phyloP scores from a whole-genome alignment of 495 filamentous ascomycete species.

The Letharia columbiana region DNA sequence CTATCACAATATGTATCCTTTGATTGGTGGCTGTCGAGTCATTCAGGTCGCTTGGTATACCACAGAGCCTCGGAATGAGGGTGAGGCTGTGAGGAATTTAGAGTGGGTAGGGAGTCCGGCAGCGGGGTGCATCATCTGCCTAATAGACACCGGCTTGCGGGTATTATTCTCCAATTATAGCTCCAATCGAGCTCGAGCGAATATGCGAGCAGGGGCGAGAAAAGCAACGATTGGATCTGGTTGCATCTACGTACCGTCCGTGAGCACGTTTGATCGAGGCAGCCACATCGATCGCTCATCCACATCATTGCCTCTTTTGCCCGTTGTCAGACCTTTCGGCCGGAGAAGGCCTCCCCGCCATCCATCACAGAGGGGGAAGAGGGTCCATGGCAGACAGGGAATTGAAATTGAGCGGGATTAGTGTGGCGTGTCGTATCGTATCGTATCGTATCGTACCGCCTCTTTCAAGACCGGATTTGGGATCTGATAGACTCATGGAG shows the following conservation, averaged over 20 bases:
- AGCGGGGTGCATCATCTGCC: conserved; percentile 5
- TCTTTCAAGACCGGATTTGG: background rate
- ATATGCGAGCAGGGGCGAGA: background rate
- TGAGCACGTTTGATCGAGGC: background rate
- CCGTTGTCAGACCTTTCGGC: background rate
- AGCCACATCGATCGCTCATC: background rate
- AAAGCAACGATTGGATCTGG: conserved; percentile 1
- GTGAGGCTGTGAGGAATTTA: background rate
- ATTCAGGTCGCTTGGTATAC: background rate
- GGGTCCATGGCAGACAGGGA: background rate
- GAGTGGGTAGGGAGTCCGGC: background rate
- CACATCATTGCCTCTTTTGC: background rate
- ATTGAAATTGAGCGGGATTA: background rate
- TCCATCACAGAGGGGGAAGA: background rate
- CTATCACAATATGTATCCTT: background rate
- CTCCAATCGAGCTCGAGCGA: conserved; percentile 17
- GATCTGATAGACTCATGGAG: background rate
- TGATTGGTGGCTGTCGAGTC: background rate
- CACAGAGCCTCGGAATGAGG: background rate
- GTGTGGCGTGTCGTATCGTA: background rate
- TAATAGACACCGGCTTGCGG: conserved; percentile 7
- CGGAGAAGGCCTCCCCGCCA: background rate
- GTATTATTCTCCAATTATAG: background rate
- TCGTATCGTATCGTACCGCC: background rate
- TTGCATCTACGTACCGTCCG: background rate